phyloP scores from a whole-genome alignment of 2,329 filamentous ascomycete species.

The Calonectria naviculata region DNA sequence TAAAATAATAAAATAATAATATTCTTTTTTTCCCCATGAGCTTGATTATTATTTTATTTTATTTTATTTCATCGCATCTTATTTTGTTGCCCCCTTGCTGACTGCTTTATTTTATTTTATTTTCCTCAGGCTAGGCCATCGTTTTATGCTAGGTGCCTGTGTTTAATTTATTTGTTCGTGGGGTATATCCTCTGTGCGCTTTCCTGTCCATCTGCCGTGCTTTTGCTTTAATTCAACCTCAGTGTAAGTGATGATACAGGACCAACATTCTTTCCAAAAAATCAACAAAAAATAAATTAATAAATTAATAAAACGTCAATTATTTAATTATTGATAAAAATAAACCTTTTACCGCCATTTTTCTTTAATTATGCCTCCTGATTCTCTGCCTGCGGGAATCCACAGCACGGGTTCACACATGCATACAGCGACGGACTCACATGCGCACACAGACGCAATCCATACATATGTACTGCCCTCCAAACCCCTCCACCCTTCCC shows the following conservation, averaged over 20 bases:
- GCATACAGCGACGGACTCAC: conserved; percentile 17
- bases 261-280: background rate
- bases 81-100: background rate
- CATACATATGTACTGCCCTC: background rate
- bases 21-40: background rate
- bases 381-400: conserved; percentile 6
- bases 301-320: background rate
- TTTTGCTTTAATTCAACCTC: background rate
- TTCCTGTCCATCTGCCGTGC: background rate
- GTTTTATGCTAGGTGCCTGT: background rate
- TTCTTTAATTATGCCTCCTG: background rate
- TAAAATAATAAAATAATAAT: conserved; percentile 1
- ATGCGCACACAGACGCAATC: conserved; percentile 8
- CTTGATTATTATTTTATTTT: conserved; percentile 6
- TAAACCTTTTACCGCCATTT: conserved; percentile 5
- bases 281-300: background rate
- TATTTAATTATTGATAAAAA: background rate
- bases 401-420: conserved; percentile 21
- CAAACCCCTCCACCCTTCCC: background rate
- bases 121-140: background rate
- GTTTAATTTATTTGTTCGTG: background rate
- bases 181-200: background rate
- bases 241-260: background rate
- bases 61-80: background rate
- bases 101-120: background rate